Conservation (phyloP, 2,329 filamentous ascomycete genomes). For the Aspergillus nomiae region DNA sequence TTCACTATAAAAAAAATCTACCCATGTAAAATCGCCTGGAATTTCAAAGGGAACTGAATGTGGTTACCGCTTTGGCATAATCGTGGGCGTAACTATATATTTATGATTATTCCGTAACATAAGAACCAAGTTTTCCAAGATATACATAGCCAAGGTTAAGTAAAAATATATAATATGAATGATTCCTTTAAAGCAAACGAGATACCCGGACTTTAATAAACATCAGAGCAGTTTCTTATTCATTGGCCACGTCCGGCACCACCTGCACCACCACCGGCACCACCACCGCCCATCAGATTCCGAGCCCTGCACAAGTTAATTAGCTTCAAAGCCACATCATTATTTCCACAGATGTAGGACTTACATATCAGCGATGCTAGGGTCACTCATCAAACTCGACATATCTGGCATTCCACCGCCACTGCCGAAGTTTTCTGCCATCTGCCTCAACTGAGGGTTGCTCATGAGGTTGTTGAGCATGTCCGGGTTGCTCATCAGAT, state of each 20-base stretch:
- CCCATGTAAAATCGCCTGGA: not conserved
- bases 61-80: not conserved
- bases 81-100: not conserved
- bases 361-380: conserved; percentile 89
- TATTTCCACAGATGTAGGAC: conserved; percentile 38
- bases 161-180: not conserved
- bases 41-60: not conserved
- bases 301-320: conserved; percentile 53
- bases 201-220: not conserved
- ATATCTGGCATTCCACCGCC: conserved; percentile 91
- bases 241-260: conserved; percentile 40
- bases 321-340: conserved; percentile 6
- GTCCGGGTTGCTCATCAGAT: conserved; percentile 94
- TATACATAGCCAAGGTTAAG: no score
- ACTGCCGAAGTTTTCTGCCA: conserved; percentile 74
- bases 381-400: conserved; percentile 83
- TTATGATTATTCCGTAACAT: not conserved
- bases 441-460: conserved; percentile 84
- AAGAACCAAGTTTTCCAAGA: not conserved
- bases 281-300: conserved; percentile 66
- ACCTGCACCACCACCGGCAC: conserved; percentile 16
- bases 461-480: conserved; percentile 90
- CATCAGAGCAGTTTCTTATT: not conserved
- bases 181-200: not conserved
- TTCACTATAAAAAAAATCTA: not conserved